Base-by-base conservation (phyloP, 768 basidiomycete genomes). In the Phaeolepiota aurea region DNA sequence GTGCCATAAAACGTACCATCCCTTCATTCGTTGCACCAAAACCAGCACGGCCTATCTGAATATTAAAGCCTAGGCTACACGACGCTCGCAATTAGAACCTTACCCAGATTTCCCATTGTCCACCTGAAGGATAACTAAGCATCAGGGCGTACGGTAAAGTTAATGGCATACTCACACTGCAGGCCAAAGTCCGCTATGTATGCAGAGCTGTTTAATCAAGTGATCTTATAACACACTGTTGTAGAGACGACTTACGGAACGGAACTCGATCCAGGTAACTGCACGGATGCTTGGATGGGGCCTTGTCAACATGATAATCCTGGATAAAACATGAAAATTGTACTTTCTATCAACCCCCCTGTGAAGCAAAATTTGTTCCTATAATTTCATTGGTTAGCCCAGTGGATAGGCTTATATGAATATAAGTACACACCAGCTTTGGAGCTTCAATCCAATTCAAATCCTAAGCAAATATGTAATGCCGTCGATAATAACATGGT, bases 291-390 rank as follows among this genome's bases (percentile, higher is more conserved):
- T 58, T 13, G 21, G 21, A 38, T 14, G 19, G 16, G 11, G 16
- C 41, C 40, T 25, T 45, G 15, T 31, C 9, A 14, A 32, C 19
- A 4, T n/a, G n/a, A n/a, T n/a, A n/a, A n/a, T n/a, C 47, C 45
- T 15, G 14, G 19, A 10, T 28, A 25, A 4, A n/a, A 5, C 13
- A 32, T 11, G 20, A 4, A 54, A 34, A 63, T 20, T 20, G 20
- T 40, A 63, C 65, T 56, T 56, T 69, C 84, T 38, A 87, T 69
- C 37, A 85, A 58, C 31, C 87, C 87, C 4, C 82, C 82, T 7
- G 84, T 86, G 55, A 89, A 88, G 57, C 85, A 89, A 48, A 92
- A 78, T 61, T 71, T 71, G 42, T 69, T 69, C 68, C 68, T 66
- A 36, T 7, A 34, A 34, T n/a, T n/a, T n/a, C n/a, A n/a, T n/a